These are phyloP conservation scores for Quercus variabilis DNA, from an alignment of 306 rosid species.

Conservation along the genomic window DNA sequence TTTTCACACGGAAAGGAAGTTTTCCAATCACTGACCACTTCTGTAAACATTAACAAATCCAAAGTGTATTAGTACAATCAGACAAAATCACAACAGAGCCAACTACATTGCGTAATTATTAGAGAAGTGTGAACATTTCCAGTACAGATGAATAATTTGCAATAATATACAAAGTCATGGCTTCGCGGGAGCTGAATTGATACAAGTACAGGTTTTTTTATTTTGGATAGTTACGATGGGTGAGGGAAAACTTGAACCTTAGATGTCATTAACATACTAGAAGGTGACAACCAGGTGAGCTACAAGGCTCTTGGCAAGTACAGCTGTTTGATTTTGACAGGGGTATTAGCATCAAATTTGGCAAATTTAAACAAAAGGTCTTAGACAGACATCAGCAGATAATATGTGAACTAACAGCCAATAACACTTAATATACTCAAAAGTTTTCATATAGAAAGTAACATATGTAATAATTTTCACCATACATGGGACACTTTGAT, in stretches of 20 bases:
- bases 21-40: conserved; percentile 86
- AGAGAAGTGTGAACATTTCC: not conserved
- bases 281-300: no score
- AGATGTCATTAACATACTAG: no score
- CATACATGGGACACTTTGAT: not conserved
- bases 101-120: no score
- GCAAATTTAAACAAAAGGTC: not conserved
- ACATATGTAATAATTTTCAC: not conserved
- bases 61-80: conserved; percentile 1
- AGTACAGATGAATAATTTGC: not conserved
- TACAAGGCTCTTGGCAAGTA: not conserved
- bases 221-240: not conserved
- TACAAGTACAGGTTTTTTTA: not conserved
- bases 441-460: no score
- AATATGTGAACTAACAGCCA: not conserved
- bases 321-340: not conserved
- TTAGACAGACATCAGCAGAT: not conserved
- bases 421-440: not conserved
- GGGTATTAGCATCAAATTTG: not conserved
- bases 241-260: no score
- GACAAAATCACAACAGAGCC: conserved; percentile 6
- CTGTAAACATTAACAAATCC: conserved; percentile 40
- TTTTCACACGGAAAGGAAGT: conserved; percentile 86
- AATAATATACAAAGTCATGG: not conserved
- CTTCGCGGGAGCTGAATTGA: not conserved